Evolutionary conservation across 164 flowering plant genomes (phyloP), one percentile per base, ranked within the genome.

Genomic region (Vitis labrusca): DNA sequence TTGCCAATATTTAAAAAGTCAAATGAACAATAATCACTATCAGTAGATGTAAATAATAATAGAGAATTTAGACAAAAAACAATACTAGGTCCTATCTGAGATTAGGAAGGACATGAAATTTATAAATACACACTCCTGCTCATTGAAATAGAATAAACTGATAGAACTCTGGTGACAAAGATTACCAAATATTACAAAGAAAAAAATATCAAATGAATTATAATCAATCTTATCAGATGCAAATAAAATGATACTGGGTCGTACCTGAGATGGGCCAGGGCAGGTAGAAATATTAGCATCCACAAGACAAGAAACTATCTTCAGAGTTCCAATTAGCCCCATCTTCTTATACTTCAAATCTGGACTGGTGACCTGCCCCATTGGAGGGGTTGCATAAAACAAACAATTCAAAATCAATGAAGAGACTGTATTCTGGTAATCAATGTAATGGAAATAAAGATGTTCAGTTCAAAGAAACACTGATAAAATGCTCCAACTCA

Each of bases 271-370:
- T 67, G 80, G 67, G 15, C 76, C 74, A 54, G 73, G 69, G 12
- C 61, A n/a, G 17, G 66, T 61, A 15, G 44, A 69, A 60, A 75
- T 70, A 63, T 77, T 77, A 64, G 60, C 71, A 80, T 89, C 83
- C 27, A 88, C 98, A 74, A 93, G 81, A 66, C 74, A 80, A 48
- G 91, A 85, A 71, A 93, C 86, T 64, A 89, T 76, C 82, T 88
- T 91, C 58, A 91, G 55, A 61, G 83, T 84, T 71, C 98, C 98
- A 81, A 93, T 86, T 19, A 93, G 66, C 23, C 98, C 98, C 94
- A 93, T 93, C 82, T 76, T 86, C 74, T 92, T 92, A 85, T 85
- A 93, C 61, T 78, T 85, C 69, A 91, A 61, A 74, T 89, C 93
- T 63, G 88, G 84, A 83, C 83, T 88, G 71, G 81, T 74, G 17